A percentile compares a stretch with the other conserved stretches of the same genome.
These are phyloP conservation scores for Dioszegia crocea DNA, from an alignment of 768 basidiomycete species.

Conservation along the genomic window DNA sequence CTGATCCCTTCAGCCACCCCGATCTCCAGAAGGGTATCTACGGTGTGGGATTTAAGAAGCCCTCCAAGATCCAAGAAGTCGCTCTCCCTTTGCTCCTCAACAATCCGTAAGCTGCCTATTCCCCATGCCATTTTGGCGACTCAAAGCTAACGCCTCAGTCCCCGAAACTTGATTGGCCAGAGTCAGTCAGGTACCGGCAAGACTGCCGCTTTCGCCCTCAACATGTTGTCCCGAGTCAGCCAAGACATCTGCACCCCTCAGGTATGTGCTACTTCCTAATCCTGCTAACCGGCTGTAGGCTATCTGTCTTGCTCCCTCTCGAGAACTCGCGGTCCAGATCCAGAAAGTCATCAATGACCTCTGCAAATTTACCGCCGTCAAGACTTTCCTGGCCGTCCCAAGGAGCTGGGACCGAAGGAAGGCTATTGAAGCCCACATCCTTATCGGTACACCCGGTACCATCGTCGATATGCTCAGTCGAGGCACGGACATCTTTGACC, in stretches of 20 bases:
- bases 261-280: conserved; percentile 52
- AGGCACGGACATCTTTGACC: conserved; percentile 68
- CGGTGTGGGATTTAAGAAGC: conserved; percentile 92
- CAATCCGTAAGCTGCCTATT: conserved; percentile 68
- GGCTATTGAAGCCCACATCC: conserved; percentile 74
- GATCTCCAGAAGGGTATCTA: conserved; percentile 92
- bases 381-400: conserved; percentile 93
- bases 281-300: conserved; percentile 57
- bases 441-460: conserved; percentile 95
- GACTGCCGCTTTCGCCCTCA: conserved; percentile 94
- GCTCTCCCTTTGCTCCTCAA: conserved; percentile 84
- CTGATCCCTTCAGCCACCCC: conserved; percentile 65
- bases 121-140: background rate
- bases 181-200: conserved; percentile 99
- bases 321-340: conserved; percentile 95
- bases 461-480: conserved; percentile 74
- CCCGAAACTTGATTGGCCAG: conserved; percentile 97
- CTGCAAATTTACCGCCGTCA: conserved; percentile 89
- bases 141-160: conserved; percentile 54
- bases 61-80: conserved; percentile 97
- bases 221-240: conserved; percentile 93
- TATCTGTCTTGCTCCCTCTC: conserved; percentile 92
- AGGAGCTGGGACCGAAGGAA: conserved; percentile 54
- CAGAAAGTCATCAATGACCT: conserved; percentile 89
- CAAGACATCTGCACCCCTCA: conserved; percentile 77